Conservation (phyloP, 768 basidiomycete genomes). For the Agaricus bisporus region DNA sequence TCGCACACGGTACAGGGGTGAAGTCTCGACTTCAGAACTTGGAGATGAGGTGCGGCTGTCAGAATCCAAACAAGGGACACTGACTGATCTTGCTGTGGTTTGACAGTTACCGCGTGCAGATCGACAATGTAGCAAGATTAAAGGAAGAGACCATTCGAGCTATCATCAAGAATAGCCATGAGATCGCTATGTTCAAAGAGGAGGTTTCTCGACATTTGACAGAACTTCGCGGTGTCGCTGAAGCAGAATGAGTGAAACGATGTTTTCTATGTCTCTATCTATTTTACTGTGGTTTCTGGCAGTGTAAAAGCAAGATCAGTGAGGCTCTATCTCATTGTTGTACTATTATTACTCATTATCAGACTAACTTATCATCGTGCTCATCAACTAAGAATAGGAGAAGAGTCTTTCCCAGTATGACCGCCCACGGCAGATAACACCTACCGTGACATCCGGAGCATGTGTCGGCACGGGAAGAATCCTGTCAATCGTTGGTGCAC, state of each 20-base stretch:
- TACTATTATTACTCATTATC: too few relatives aligned
- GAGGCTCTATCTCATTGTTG: too few relatives aligned
- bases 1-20: constrained; percentile 78
- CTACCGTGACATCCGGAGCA: too few relatives aligned
- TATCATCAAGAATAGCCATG: constrained; percentile 80
- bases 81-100: constrained; percentile 3
- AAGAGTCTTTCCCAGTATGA: too few relatives aligned
- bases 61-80: neutral
- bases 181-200: constrained; percentile 77
- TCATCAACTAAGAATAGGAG: too few relatives aligned
- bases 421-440: too few relatives aligned
- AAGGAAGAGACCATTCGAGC: constrained; percentile 77
- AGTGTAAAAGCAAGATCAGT: too few relatives aligned
- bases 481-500: too few relatives aligned
- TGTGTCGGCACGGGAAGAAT: too few relatives aligned
- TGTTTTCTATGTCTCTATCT: too few relatives aligned
- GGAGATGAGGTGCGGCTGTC: constrained; percentile 60
- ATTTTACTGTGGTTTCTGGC: too few relatives aligned
- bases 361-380: too few relatives aligned
- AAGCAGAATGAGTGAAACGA: constrained; percentile 20
- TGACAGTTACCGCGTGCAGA: constrained; percentile 69
- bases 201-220: constrained; percentile 67
- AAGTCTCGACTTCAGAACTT: constrained; percentile 71
- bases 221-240: constrained; percentile 64
- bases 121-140: constrained; percentile 66